Evolutionary conservation across 2,329 filamentous ascomycete genomes (phyloP).

Genomic region (Paracamarosporium sp.): DNA sequence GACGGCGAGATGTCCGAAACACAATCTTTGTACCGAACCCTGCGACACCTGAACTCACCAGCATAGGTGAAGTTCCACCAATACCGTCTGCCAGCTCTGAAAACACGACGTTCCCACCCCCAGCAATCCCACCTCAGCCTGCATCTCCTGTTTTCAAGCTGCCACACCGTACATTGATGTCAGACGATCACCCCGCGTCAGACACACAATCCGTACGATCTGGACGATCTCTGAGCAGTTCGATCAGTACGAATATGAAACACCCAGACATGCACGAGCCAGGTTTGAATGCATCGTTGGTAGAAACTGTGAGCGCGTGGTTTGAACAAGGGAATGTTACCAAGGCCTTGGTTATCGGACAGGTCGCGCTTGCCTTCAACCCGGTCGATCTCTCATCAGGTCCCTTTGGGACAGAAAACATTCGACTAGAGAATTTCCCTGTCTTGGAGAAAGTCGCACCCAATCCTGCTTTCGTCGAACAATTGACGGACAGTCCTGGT

Average conservation of each 20-base stretch:
- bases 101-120: conserved; percentile 22
- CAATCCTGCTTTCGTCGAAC: conserved; percentile 88
- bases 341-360: conserved; percentile 78
- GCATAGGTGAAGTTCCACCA: conserved; percentile 43
- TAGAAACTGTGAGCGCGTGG: conserved; percentile 87
- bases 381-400: conserved; percentile 54
- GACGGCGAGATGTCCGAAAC: conserved; percentile 88
- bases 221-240: conserved; percentile 76
- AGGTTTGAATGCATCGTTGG: conserved; percentile 85
- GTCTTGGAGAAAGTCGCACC: conserved; percentile 91
- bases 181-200: conserved; percentile 68
- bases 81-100: conserved; percentile 30
- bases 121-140: conserved; percentile 38
- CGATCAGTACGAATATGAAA: conserved; percentile 66
- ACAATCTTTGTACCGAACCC: conserved; percentile 77
- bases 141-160: conserved; percentile 45
- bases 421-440: conserved; percentile 87
- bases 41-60: conserved; percentile 45
- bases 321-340: conserved; percentile 78
- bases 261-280: conserved; percentile 83
- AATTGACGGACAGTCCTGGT: conserved; percentile 71
- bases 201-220: conserved; percentile 94
- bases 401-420: conserved; percentile 62
- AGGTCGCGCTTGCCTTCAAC: conserved; percentile 88
- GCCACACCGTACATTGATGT: conserved; percentile 42